Conservation (phyloP, 2,329 filamentous ascomycete genomes). For the Nothopassalora personata region DNA sequence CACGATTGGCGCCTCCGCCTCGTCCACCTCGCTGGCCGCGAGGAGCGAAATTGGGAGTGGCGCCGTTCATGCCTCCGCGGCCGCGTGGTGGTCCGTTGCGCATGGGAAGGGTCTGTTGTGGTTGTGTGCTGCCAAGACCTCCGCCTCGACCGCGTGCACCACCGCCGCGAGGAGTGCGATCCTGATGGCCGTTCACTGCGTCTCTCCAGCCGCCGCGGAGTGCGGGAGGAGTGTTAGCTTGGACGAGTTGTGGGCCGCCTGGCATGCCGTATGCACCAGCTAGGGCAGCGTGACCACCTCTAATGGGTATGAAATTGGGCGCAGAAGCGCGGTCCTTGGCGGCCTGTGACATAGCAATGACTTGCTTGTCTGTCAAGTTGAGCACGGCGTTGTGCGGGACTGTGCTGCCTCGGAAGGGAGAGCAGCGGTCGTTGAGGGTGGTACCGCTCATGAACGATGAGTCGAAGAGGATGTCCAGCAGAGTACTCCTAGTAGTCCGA, state of each 20-base stretch:
- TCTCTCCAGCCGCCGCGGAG: constrained; percentile 55
- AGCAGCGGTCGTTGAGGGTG: constrained; percentile 81
- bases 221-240: constrained; percentile 53
- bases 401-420: constrained; percentile 88
- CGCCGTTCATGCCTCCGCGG: constrained; percentile 32
- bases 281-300: constrained; percentile 30
- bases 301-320: constrained; percentile 23
- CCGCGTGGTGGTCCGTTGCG: constrained; percentile 32
- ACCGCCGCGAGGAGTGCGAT: constrained; percentile 29
- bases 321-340: constrained; percentile 26
- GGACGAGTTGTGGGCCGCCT: constrained; percentile 56
- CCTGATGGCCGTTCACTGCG: constrained; percentile 47
- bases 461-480: constrained; percentile 92
- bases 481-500: constrained; percentile 71
- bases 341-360: constrained; percentile 55
- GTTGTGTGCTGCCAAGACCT: constrained; percentile 29
- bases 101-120: constrained; percentile 8
- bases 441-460: constrained; percentile 95
- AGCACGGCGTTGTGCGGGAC: constrained; percentile 83
- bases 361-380: constrained; percentile 77
- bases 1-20: constrained; percentile 29
- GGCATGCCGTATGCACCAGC: constrained; percentile 51
- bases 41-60: constrained; percentile 15
- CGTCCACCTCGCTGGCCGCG: constrained; percentile 25
- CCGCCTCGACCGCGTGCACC: constrained; percentile 35